A percentile compares a stretch with the other conserved stretches of the same genome.
Conservation (phyloP, 73 alveolate genomes). For the Durusdinium trenchii region DNA sequence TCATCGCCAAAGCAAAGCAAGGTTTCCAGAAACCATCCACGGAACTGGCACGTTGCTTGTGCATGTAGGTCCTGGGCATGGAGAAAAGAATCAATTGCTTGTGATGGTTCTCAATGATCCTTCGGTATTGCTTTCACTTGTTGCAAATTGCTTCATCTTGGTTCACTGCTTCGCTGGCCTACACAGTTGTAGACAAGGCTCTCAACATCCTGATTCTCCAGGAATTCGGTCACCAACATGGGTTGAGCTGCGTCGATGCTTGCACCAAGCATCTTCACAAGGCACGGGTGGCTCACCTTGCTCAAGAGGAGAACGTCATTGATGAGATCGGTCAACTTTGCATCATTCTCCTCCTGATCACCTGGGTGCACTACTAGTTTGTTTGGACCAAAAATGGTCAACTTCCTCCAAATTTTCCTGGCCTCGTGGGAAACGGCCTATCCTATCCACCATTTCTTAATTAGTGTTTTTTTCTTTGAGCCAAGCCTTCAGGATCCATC, state of each 20-base stretch:
- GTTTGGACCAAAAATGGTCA: not conserved
- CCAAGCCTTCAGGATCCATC: no score
- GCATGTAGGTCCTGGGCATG: conserved; percentile 14
- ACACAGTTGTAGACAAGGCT: not conserved
- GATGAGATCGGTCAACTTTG: not conserved
- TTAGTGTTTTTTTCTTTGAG: not conserved
- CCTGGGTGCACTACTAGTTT: not conserved
- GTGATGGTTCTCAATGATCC: not conserved
- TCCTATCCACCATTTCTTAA: not conserved
- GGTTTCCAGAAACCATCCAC: conserved; percentile 22
- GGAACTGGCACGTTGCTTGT: conserved; percentile 12
- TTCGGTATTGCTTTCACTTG: not conserved
- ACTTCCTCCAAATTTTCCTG: not conserved
- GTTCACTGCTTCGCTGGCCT: not conserved
- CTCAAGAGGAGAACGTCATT: not conserved
- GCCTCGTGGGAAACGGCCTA: not conserved
- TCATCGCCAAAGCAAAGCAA: conserved; percentile 1
- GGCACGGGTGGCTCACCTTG: not conserved
- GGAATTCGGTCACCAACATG: not conserved
- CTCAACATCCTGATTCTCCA: not conserved
- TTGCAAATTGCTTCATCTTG: not conserved
- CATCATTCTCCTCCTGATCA: not conserved
- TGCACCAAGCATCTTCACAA: conserved; percentile 18
- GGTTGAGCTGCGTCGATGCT: not conserved
- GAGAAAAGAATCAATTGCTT: not conserved